A percentile compares a stretch with the other conserved stretches of the same genome.
phyloP scores from a whole-genome alignment of 169 alveolate genomes.

The Eimeria acervulina region DNA sequence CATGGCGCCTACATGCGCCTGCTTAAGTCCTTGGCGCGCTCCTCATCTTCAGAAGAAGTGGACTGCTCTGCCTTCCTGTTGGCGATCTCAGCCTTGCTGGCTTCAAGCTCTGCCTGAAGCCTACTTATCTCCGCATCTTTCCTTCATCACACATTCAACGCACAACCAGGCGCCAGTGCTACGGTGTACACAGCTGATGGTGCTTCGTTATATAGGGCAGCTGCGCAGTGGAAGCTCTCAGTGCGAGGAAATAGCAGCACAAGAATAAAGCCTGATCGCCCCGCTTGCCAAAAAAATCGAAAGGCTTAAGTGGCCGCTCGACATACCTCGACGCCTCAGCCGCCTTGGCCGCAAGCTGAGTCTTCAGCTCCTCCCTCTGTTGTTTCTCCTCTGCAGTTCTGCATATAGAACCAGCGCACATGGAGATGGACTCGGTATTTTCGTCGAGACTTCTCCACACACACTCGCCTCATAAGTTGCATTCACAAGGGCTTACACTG shows the following conservation, averaged over 20 bases:
- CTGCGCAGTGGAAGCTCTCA: neutral
- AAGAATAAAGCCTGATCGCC: neutral
- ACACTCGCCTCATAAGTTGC: neutral
- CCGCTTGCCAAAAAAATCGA: neutral
- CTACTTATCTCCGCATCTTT: slow-evolving; percentile 23
- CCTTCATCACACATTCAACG: slow-evolving; percentile 8
- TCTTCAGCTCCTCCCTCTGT: slow-evolving; percentile 33
- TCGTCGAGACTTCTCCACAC: neutral
- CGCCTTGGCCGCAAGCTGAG: slow-evolving; percentile 5
- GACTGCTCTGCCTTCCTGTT: neutral
- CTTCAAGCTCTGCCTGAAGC: slow-evolving; percentile 26
- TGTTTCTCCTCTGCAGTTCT: slow-evolving; percentile 21
- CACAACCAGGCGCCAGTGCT: neutral
- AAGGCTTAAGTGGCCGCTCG: neutral
- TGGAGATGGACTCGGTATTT: neutral
- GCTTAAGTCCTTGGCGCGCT: slow-evolving; percentile 2
- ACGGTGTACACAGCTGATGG: neutral
- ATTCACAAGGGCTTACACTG: neutral
- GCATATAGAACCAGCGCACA: neutral
- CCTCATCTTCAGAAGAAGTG: neutral
- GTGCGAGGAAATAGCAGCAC: neutral
- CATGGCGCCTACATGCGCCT: slow-evolving; percentile 29
- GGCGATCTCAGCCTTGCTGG: neutral
- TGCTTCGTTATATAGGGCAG: neutral
- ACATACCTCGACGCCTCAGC: slow-evolving; percentile 37